A percentile compares a stretch with the other conserved stretches of the same genome.
phyloP scores from a whole-genome alignment of 1,139 yeast species.

The Saccharomyces hybrid region DNA sequence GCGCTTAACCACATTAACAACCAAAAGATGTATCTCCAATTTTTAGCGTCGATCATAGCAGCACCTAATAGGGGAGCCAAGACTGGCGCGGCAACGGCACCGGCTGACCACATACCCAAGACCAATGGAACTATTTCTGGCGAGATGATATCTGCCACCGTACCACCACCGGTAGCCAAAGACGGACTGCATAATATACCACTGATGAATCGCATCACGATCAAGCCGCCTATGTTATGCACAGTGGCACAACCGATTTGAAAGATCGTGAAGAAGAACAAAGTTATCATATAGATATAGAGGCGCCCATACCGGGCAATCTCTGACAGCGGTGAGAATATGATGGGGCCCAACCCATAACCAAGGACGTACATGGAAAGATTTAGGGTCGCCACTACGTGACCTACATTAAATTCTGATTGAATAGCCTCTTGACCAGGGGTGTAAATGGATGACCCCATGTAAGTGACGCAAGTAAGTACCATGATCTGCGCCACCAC shows the following conservation, averaged over 20 bases:
- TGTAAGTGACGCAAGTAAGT: constrained; percentile 43
- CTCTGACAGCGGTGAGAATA: constrained; percentile 51
- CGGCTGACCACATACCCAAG: constrained; percentile 44
- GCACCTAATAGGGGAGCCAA: constrained; percentile 58
- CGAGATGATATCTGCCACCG: constrained; percentile 46
- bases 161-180: constrained; percentile 53
- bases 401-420: too few relatives aligned
- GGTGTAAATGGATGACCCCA: constrained; percentile 56
- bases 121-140: constrained; percentile 38
- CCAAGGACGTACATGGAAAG: constrained; percentile 6
- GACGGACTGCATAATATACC: constrained; percentile 55
- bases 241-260: constrained; percentile 56
- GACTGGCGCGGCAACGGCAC: constrained; percentile 53
- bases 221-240: constrained; percentile 44
- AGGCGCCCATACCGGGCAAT: constrained; percentile 45
- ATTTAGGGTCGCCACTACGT: constrained; percentile 11
- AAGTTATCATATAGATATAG: constrained; percentile 32
- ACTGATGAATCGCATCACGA: constrained; percentile 42
- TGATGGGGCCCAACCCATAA: constrained; percentile 38
- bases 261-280: constrained; percentile 43
- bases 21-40: constrained; percentile 46
- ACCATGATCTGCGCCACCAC: constrained; percentile 39
- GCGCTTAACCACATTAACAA: constrained; percentile 34
- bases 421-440: constrained; percentile 38
- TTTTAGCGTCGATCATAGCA: constrained; percentile 39